Evolutionary conservation across 73 alveolate species (phyloP).

Genomic region (Urostyla sp.): DNA sequence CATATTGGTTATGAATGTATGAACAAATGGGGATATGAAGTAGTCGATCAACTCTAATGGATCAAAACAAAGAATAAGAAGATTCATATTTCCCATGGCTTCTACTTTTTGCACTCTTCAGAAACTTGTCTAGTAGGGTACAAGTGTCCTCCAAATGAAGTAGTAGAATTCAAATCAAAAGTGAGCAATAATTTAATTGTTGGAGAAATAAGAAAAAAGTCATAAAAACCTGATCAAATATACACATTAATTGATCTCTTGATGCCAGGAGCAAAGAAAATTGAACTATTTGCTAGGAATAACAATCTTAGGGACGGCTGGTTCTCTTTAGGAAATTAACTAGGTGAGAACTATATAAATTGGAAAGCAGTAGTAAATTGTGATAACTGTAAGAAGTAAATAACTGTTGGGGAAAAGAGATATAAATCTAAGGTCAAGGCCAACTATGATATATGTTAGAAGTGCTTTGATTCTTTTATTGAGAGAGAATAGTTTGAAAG

Average conservation of each 20-base stretch:
- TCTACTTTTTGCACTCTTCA: constrained; percentile 87
- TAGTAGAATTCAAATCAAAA: constrained; percentile 68
- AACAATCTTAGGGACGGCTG: constrained; percentile 90
- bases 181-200: constrained; percentile 84
- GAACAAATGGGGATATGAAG: constrained; percentile 94
- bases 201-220: constrained; percentile 83
- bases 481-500: no score
- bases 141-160: constrained; percentile 82
- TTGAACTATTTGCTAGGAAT: constrained; percentile 92
- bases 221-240: constrained; percentile 87
- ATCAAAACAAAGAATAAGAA: constrained; percentile 82
- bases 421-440: constrained; percentile 74
- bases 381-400: constrained; percentile 67
- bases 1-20: constrained; percentile 85
- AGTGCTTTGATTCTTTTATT: constrained; percentile 54
- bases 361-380: constrained; percentile 82
- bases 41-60: constrained; percentile 88
- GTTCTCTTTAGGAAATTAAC: constrained; percentile 86
- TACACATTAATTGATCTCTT: constrained; percentile 84
- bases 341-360: constrained; percentile 85
- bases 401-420: constrained; percentile 70
- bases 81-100: constrained; percentile 88
- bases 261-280: constrained; percentile 87
- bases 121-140: constrained; percentile 80
- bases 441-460: constrained; percentile 79